Evolutionary conservation across 2,329 filamentous ascomycete genomes (phyloP).

Genomic region (Onygena corvina): DNA sequence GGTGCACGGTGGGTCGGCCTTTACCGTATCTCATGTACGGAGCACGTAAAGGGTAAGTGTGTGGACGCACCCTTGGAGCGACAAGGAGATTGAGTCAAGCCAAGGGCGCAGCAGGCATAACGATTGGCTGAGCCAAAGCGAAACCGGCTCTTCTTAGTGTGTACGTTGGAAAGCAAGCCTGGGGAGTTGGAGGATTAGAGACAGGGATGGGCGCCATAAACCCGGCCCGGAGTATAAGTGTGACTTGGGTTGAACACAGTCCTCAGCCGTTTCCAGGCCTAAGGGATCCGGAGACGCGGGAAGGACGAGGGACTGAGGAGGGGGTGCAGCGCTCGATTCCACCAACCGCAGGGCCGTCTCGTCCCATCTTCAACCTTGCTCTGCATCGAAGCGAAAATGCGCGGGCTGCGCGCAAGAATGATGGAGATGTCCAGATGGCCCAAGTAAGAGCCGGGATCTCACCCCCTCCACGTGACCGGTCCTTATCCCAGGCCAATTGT

Average conservation of each 20-base stretch:
- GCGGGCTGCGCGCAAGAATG: too few relatives aligned
- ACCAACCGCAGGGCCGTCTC: not conserved
- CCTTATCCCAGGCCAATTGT: not conserved
- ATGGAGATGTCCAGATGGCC: too few relatives aligned
- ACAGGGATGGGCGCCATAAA: conserved; percentile 2
- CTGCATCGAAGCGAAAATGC: conserved; percentile 3
- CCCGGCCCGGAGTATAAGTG: conserved; percentile 1
- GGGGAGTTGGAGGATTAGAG: conserved; percentile 3
- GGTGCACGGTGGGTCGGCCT: not conserved
- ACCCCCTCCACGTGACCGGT: not conserved
- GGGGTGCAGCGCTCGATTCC: not conserved
- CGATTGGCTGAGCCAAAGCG: conserved; percentile 5
- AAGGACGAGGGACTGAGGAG: not conserved
- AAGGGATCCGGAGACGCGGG: conserved; percentile 4
- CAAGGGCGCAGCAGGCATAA: not conserved
- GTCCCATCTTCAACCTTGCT: not conserved
- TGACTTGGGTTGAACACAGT: not conserved
- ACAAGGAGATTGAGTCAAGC: not conserved
- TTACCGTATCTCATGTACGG: conserved; percentile 4
- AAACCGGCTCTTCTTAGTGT: not conserved
- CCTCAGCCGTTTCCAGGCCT: conserved; percentile 5
- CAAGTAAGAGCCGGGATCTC: not conserved
- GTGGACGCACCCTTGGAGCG: not conserved
- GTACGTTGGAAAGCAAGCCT: not conserved
- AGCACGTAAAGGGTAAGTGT: not conserved